These are phyloP conservation scores for Umbelopsis sp. DNA, from an alignment of 371 early-diverging fungal genomes.

Conservation along the genomic window DNA sequence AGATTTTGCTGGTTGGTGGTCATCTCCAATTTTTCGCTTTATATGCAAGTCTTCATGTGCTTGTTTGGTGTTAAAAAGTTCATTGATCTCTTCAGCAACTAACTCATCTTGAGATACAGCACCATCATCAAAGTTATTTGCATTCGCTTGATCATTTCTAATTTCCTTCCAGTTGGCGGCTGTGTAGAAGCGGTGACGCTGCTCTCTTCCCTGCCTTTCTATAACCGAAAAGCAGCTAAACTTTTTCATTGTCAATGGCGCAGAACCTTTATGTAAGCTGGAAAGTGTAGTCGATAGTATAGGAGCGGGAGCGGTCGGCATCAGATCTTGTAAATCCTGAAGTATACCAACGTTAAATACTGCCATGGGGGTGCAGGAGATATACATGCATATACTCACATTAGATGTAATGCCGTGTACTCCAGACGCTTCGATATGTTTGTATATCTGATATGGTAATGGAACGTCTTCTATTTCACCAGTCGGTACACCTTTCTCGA, in stretches of 20 bases:
- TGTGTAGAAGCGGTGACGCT: not conserved
- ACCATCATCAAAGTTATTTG: not conserved
- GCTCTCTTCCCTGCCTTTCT: not conserved
- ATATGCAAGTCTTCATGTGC: no score
- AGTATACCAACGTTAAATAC: not conserved
- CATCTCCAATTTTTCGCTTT: not conserved
- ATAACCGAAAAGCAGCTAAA: not conserved
- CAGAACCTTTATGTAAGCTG: not conserved
- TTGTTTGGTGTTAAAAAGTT: no score
- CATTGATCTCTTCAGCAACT: not conserved
- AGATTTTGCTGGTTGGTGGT: not conserved
- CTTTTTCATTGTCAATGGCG: not conserved
- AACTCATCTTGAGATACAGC: not conserved
- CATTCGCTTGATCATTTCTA: not conserved
- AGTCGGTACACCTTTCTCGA: not conserved
- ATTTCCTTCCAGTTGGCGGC: not conserved
- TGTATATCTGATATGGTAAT: not conserved
- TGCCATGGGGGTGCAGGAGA: not conserved
- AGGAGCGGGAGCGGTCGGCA: not conserved
- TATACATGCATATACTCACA: not conserved
- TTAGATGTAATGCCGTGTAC: not conserved
- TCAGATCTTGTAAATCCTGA: not conserved
- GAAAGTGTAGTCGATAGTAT: not conserved
- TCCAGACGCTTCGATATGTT: not conserved
- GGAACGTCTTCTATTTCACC: conserved; percentile 5